These are phyloP conservation scores for Fragilariopsis cylindrus DNA, from an alignment of 108 stramenopile species.

Conservation along the genomic window DNA sequence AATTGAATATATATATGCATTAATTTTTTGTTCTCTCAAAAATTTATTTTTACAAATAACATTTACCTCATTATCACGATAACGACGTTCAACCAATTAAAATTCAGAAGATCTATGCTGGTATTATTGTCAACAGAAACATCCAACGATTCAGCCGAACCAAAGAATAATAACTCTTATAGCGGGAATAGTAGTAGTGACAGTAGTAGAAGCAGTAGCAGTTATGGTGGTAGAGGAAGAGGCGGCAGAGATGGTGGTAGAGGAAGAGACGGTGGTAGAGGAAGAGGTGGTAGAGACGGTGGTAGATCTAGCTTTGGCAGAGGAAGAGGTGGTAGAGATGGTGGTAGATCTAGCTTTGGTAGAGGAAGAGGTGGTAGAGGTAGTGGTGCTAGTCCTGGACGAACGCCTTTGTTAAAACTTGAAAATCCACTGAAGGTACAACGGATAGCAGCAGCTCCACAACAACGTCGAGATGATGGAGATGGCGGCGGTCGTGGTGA, in stretches of 20 bases:
- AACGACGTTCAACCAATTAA: neutral
- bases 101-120: constrained; percentile 4
- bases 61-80: neutral
- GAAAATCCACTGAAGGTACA: constrained; percentile 75
- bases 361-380: constrained; percentile 27
- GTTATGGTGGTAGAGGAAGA: neutral
- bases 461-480: constrained; percentile 17
- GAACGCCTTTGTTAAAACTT: constrained; percentile 64
- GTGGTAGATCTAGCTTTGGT: neutral
- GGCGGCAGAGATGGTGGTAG: neutral
- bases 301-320: neutral
- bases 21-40: neutral
- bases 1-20: too few relatives aligned
- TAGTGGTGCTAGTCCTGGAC: constrained; percentile 40
- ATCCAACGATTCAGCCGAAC: constrained; percentile 1
- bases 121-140: constrained; percentile 20
- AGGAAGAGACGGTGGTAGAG: constrained; percentile 1
- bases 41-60: neutral
- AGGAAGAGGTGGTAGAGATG: constrained; percentile 19
- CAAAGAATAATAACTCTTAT: neutral
- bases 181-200: neutral
- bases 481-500: constrained; percentile 6
- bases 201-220: constrained; percentile 4
- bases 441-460: constrained; percentile 30
- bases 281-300: neutral